Conservation (phyloP, 106 monocot species). For the Dendrobium huoshanense region DNA sequence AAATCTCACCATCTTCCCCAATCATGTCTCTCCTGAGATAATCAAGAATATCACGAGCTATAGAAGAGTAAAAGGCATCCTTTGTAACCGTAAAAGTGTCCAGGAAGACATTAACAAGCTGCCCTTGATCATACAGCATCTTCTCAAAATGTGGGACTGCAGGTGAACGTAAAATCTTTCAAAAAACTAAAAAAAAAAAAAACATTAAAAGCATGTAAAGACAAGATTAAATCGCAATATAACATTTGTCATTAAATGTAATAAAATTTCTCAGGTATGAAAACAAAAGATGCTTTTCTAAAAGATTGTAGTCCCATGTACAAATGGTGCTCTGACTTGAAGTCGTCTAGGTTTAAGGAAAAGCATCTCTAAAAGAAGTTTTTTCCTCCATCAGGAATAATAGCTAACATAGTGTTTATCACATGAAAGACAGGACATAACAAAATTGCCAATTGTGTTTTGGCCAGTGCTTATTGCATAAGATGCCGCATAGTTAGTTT, state of each 20-base stretch:
- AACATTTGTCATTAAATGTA: neutral
- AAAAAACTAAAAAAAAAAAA: neutral
- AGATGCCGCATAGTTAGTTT: too few species aligned
- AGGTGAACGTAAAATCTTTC: slow-evolving; percentile 1
- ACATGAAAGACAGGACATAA: too few species aligned
- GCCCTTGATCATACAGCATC: slow-evolving; percentile 97
- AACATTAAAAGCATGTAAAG: neutral
- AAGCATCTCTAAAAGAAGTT: too few species aligned
- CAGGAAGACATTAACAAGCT: slow-evolving; percentile 73
- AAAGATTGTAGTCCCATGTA: too few species aligned
- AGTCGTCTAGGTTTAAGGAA: too few species aligned
- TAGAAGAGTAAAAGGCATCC: slow-evolving; percentile 59
- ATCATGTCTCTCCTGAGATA: slow-evolving; percentile 92
- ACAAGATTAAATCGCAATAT: slow-evolving; percentile 1
- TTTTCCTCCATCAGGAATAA: too few species aligned
- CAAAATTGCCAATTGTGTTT: too few species aligned
- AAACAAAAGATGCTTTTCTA: neutral
- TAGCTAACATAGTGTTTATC: too few species aligned
- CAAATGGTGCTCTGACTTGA: too few species aligned
- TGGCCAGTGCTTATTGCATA: too few species aligned
- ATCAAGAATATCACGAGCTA: slow-evolving; percentile 80
- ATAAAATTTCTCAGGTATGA: neutral
- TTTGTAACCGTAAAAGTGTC: slow-evolving; percentile 65
- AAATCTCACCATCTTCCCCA: slow-evolving; percentile 75
- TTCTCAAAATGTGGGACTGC: slow-evolving; percentile 99